Base-by-base conservation (phyloP, 164 flowering plant genomes). In the Cinnamomum chago region DNA sequence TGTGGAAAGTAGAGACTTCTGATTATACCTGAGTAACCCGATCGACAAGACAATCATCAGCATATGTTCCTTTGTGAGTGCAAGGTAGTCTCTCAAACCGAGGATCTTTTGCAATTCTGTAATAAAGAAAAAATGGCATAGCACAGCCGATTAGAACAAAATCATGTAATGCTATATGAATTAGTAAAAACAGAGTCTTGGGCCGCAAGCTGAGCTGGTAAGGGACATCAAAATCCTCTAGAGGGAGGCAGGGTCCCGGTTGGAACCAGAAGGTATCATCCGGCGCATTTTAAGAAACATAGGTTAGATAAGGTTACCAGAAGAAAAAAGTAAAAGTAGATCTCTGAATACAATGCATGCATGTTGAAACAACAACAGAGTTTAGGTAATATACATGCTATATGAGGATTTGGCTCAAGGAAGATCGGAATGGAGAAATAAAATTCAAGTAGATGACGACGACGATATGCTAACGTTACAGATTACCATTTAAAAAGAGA, bases 41-140 rank as follows among this genome's bases (percentile, higher is more conserved):
- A 2, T 93, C 94, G 69, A 95, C 97, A 70, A 93, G 52, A 64
- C 98, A 95, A 77, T 95, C 99, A 92, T 95, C 98, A 79, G 99
- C 99, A 85, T 95, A 95, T 5, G 97, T 95, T 80, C 99, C 99
- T 81, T 92, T 92, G 77, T 93, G 99, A 67, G 85, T 83, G 79
- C 97, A 95, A 5, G 92, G 92, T 12, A 95, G 81, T 79, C 98
- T 93, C 78, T 92, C 97, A 81, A 93, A 96, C 62, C 96, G 90
- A 73, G 97, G 98, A 80, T 96, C 98, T 81, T 96, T 93, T 0
- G 99, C 98, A 80, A 94, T 88, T 84, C 99, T 96, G 81, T 67
- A 64, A 72, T n/a, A 70, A 69, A 23, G 50, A 23, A 15, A 65
- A 35, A 69, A 22, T 10, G 27, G 35, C 35, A 30, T 0, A 30